Conservation (phyloP, 1,139 yeast genomes). For the Candida dubliniensis region DNA sequence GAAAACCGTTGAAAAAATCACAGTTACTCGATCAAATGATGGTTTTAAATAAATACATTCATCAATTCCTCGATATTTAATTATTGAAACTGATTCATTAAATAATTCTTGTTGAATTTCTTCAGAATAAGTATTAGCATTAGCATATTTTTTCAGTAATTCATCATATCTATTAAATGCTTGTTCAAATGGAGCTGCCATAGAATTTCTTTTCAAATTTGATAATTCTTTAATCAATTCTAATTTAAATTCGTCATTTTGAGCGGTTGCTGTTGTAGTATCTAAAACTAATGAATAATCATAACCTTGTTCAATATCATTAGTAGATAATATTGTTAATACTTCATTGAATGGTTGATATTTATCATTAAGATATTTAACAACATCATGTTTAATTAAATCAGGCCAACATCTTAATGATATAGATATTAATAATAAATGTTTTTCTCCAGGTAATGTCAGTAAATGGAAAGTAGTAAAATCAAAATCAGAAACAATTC, state of each 20-base stretch:
- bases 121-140: slow-evolving; percentile 49
- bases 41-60: slow-evolving; percentile 92
- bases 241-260: slow-evolving; percentile 45
- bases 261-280: slow-evolving; percentile 42
- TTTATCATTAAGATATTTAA: slow-evolving; percentile 40
- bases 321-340: slow-evolving; percentile 26
- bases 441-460: slow-evolving; percentile 67
- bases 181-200: slow-evolving; percentile 89
- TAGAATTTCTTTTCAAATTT: slow-evolving; percentile 76
- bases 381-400: slow-evolving; percentile 65
- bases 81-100: slow-evolving; percentile 63
- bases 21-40: slow-evolving; percentile 94
- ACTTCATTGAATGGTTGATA: slow-evolving; percentile 34
- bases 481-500: slow-evolving; percentile 92
- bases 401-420: slow-evolving; percentile 78
- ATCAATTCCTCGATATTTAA: slow-evolving; percentile 82
- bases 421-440: slow-evolving; percentile 65
- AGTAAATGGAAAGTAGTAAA: slow-evolving; percentile 92
- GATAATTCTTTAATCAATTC: slow-evolving; percentile 65
- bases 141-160: slow-evolving; percentile 56
- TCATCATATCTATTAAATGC: slow-evolving; percentile 81
- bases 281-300: slow-evolving; percentile 77
- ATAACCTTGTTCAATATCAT: slow-evolving; percentile 69
- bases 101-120: slow-evolving; percentile 48
- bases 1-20: slow-evolving; percentile 89